Evolutionary conservation across 257 asterid species (phyloP), one percentile per base, ranked within the genome.

Genomic region (Lavandula angustifolia): DNA sequence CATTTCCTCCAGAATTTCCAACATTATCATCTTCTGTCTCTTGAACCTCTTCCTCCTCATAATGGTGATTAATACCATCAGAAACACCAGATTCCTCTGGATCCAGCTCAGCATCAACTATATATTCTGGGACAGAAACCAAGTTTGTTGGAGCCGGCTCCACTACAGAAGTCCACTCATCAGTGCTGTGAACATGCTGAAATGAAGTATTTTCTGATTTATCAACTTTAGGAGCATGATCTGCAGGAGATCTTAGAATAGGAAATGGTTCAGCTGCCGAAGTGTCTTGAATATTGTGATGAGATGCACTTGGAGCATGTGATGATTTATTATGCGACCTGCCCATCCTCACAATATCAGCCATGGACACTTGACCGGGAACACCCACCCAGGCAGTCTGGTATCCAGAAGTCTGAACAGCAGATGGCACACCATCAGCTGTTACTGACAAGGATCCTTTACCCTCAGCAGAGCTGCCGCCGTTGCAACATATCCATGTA

Each of bases 331-430:
- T 75, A 2, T 77, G 84, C 7, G 92, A 95, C 72, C 75, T 85
- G 40, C 96, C 97, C 97, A 85, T 91, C 87, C 88, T 91, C 84
- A 91, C 96, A 73, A 91, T 83, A 81, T 88, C 95, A 64, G 95
- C 95, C 98, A 75, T 89, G 88, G 77, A 72, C 68, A 68, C 85
- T 87, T 75, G 80, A 60, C 80, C 80, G 60, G 80, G 62, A 5
- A 58, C 78, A 33, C 72, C 75, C 27, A 1, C 61, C 91, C 94
- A 87, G 69, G 91, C 70, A 76, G 85, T 58, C 60, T 81, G 94
- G 73, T 80, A 69, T 66, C 80, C 88, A 51, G 87, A 62, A 66
- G 78, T 73, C 64, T 82, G 88, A 47, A 70, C 66, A 60, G 62
- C 77, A 56, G 86, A 76, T 68, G 78, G 74, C 41, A 53, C 50